A percentile compares a stretch with the other conserved stretches of the same genome.
phyloP scores from a whole-genome alignment of 1,139 yeast species.

The Taphrina communis region DNA sequence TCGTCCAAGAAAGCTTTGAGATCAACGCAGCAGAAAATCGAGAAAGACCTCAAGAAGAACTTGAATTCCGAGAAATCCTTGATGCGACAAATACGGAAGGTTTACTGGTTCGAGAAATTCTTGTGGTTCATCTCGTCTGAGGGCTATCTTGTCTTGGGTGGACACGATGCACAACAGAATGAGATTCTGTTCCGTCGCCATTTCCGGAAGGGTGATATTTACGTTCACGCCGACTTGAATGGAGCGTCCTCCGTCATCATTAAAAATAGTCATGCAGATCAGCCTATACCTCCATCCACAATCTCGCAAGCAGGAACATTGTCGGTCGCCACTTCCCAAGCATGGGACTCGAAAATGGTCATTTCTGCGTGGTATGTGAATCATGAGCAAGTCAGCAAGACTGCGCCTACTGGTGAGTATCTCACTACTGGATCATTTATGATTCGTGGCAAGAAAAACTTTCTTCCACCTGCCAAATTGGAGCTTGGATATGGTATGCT shows the following conservation, averaged over 20 bases:
- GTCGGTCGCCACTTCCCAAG: conserved; percentile 78
- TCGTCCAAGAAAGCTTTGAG: conserved; percentile 79
- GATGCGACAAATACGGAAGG: conserved; percentile 43
- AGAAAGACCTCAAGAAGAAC: conserved; percentile 69
- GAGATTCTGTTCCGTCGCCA: conserved; percentile 82
- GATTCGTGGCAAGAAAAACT: conserved; percentile 63
- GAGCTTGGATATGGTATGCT: conserved; percentile 89
- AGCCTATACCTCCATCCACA: conserved; percentile 77
- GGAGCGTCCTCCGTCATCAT: conserved; percentile 78
- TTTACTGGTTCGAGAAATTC: conserved; percentile 89
- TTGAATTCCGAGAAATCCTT: conserved; percentile 68
- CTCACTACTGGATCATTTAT: conserved; percentile 70
- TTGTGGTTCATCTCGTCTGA: conserved; percentile 91
- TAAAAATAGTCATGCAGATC: conserved; percentile 63
- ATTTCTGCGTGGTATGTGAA: conserved; percentile 49
- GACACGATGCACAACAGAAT: conserved; percentile 82
- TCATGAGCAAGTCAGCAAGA: conserved; percentile 70
- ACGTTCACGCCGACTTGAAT: conserved; percentile 76
- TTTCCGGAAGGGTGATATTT: conserved; percentile 70
- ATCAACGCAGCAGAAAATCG: conserved; percentile 81
- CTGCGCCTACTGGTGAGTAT: conserved; percentile 67
- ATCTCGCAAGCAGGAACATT: conserved; percentile 88
- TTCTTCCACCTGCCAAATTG: conserved; percentile 78
- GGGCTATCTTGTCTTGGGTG: conserved; percentile 84
- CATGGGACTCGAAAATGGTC: conserved; percentile 66